Evolutionary conservation across 108 stramenopile genomes (phyloP).

Genomic region (Skeletonema tropicum): DNA sequence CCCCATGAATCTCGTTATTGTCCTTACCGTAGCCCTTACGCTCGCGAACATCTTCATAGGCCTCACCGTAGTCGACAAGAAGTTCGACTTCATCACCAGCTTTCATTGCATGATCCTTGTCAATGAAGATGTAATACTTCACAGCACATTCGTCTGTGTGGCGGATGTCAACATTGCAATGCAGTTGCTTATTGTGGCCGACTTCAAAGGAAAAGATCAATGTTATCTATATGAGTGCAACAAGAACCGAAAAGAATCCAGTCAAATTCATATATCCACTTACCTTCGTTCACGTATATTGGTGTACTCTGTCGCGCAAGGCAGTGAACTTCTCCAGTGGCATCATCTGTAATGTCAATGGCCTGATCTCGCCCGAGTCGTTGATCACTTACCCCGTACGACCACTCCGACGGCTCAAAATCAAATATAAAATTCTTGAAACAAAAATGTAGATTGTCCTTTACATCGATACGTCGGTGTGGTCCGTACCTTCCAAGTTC

Average conservation of each 20-base stretch:
- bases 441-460: conserved; percentile 50
- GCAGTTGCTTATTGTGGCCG: conserved; percentile 2
- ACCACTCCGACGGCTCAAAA: conserved; percentile 41
- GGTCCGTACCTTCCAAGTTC: conserved; percentile 77
- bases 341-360: conserved; percentile 80
- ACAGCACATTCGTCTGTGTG: conserved; percentile 52
- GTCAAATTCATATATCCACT: conserved; percentile 9
- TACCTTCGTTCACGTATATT: conserved; percentile 78
- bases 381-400: conserved; percentile 37
- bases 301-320: conserved; percentile 53
- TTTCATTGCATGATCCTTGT: conserved; percentile 20
- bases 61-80: conserved; percentile 61
- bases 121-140: conserved; percentile 56
- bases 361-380: conserved; percentile 41
- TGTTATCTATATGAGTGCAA: background rate
- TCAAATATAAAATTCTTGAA: conserved; percentile 66
- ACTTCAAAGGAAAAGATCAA: conserved; percentile 54
- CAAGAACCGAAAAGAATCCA: background rate
- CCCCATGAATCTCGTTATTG: conserved; percentile 28
- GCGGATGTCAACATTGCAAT: conserved; percentile 13
- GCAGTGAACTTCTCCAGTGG: conserved; percentile 67
- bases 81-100: conserved; percentile 19
- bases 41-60: conserved; percentile 70
- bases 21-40: conserved; percentile 75
- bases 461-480: conserved; percentile 52